These are phyloP conservation scores for Coemansia sp. DNA, from an alignment of 192 early-diverging fungal genomes.

Conservation along the genomic window DNA sequence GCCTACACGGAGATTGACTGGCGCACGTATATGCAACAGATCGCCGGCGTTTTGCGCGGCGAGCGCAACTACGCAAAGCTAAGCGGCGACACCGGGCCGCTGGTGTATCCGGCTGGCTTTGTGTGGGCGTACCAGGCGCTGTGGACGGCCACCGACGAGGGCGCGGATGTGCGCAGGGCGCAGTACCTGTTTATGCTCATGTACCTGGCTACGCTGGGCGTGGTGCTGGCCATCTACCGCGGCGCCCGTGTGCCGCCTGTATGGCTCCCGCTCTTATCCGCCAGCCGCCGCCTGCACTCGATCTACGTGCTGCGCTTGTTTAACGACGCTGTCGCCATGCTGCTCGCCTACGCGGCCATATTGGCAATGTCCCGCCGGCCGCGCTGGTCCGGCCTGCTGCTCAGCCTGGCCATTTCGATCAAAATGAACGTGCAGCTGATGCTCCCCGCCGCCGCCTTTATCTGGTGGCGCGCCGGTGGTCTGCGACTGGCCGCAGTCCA, in stretches of 20 bases:
- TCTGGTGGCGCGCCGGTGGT: slow-evolving; percentile 39
- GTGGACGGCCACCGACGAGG: slow-evolving; percentile 62
- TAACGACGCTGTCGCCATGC: slow-evolving; percentile 89
- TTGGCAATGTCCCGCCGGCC: slow-evolving; percentile 56
- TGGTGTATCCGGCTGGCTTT: slow-evolving; percentile 91
- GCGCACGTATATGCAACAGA: slow-evolving; percentile 94
- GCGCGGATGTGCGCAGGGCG: slow-evolving; percentile 63
- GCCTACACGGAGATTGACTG: slow-evolving; percentile 94
- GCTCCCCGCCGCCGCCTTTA: slow-evolving; percentile 77
- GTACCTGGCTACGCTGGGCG: slow-evolving; percentile 62
- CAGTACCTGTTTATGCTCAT: slow-evolving; percentile 82
- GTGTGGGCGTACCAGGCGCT: slow-evolving; percentile 79
- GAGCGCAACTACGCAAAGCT: slow-evolving; percentile 80
- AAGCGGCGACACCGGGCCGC: slow-evolving; percentile 84
- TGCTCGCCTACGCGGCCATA: slow-evolving; percentile 68
- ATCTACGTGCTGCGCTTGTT: slow-evolving; percentile 90
- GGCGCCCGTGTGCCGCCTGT: slow-evolving; percentile 62
- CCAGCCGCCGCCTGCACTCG: slow-evolving; percentile 88
- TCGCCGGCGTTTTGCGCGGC: slow-evolving; percentile 68
- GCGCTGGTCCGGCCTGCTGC: slow-evolving; percentile 14
- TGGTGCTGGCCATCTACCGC: slow-evolving; percentile 68
- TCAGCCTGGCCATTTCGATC: slow-evolving; percentile 75
- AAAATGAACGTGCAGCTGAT: slow-evolving; percentile 96
- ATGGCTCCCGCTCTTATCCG: slow-evolving; percentile 57
- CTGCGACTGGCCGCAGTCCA: slow-evolving; percentile 2